Conservation (phyloP, 2,329 filamentous ascomycete genomes). For the Plectosphaerella cucumerina region DNA sequence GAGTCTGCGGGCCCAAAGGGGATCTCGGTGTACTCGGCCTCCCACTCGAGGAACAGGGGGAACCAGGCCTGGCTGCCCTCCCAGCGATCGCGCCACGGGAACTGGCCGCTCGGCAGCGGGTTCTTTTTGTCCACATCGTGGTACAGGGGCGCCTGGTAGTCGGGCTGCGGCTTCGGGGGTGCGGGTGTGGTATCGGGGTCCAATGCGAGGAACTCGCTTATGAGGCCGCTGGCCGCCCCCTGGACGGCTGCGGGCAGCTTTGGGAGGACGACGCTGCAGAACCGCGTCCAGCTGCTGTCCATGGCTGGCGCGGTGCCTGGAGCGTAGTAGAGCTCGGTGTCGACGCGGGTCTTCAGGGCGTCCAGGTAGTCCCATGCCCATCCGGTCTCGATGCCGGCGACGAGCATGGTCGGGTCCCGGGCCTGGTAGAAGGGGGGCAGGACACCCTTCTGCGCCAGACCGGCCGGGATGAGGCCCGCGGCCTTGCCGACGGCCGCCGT, state of each 20-base stretch:
- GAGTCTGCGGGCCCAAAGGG: slow-evolving; percentile 17
- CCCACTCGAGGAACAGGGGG: slow-evolving; percentile 39
- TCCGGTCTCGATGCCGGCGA: slow-evolving; percentile 29
- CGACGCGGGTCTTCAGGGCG: not conserved
- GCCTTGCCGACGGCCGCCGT: not conserved
- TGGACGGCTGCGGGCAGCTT: not conserved
- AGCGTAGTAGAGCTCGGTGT: not conserved
- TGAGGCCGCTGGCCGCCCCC: not conserved
- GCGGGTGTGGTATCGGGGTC: not conserved
- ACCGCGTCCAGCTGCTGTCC: not conserved
- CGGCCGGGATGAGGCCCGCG: not conserved
- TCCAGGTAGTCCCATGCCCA: slow-evolving; percentile 33
- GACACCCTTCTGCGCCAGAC: slow-evolving; percentile 16
- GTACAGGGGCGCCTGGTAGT: not conserved
- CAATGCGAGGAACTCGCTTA: not conserved
- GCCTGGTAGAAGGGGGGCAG: slow-evolving; percentile 20
- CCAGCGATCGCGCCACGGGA: not conserved
- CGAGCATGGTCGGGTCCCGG: slow-evolving; percentile 32
- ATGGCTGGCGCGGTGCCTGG: no score
- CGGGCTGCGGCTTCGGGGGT: not conserved
- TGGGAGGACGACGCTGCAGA: not conserved
- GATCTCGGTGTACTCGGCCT: slow-evolving; percentile 35
- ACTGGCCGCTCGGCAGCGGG: not conserved
- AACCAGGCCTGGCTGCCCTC: slow-evolving; percentile 28
- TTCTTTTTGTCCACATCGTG: slow-evolving; percentile 5